A percentile compares a stretch with the other conserved stretches of the same genome.
Conservation (phyloP, 176 grass and related monocot species). For the Aechmea fasciata region DNA sequence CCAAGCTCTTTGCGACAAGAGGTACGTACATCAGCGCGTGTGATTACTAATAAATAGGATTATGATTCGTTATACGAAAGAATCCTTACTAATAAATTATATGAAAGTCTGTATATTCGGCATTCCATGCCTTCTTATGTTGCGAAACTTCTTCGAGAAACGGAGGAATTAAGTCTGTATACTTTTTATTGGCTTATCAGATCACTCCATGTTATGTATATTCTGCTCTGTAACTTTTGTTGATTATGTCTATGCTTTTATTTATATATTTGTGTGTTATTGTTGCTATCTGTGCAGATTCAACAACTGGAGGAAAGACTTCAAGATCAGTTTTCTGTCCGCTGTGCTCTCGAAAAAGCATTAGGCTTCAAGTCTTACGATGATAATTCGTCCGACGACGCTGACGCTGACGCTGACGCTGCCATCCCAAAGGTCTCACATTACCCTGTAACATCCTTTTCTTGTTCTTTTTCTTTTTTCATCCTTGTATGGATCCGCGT, state of each 20-base stretch:
- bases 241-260: neutral
- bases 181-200: no score
- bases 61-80: neutral
- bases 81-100: neutral
- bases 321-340: slow-evolving; percentile 64
- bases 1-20: slow-evolving; percentile 57
- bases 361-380: slow-evolving; percentile 44
- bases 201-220: no score
- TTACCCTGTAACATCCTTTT: neutral
- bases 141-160: neutral
- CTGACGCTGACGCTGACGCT: slow-evolving; percentile 24
- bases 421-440: slow-evolving; percentile 55
- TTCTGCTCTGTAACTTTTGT: no score
- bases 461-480: neutral
- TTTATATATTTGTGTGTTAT: slow-evolving; percentile 3
- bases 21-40: slow-evolving; percentile 43
- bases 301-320: slow-evolving; percentile 72
- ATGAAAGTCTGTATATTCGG: neutral
- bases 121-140: neutral
- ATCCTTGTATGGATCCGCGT: neutral
- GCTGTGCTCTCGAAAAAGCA: slow-evolving; percentile 61
- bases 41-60: neutral
- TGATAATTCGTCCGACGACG: slow-evolving; percentile 16
- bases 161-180: no score
- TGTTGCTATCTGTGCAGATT: slow-evolving; percentile 39